Evolutionary conservation across 352 stramenopile genomes (phyloP), one percentile per base, ranked within the genome.

Genomic region (Pseudoperonospora humuli): DNA sequence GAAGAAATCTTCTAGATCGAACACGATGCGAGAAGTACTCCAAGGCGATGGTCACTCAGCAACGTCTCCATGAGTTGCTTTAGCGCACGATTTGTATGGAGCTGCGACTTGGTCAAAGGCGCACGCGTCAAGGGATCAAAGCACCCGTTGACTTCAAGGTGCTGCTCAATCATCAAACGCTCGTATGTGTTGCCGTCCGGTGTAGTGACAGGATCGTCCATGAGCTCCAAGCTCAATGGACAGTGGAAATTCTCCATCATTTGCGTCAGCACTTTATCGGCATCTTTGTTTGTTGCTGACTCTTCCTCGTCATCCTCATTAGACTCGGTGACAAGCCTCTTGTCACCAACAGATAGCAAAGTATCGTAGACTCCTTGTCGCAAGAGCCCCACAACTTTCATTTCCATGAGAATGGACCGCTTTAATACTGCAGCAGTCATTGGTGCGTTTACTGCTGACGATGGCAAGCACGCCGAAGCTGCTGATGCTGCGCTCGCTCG

Each of bases 111-210:
- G 14, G 60, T 72, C 20, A 88, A 28, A n/a, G 68, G 64, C 4
- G 64, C 53, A 15, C 70, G 60, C 3, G 75, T 85, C 43, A 85
- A 64, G 15, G 75, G 75, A 47, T 88, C 75, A 31, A 85, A 88
- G 19, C 75, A 68, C 38, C 75, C 75, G 46, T 88, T 88, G 5
- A 84, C 59, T 27, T 75, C 66, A 8, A 88, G 51, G 37, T 88
- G 75, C 17, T 70, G 64, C 37, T 88, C 73, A 27, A 88, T 88
- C 75, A 88, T 85, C 1, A 72, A 66, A 24, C 75, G 75, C 27
- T 88, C 75, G 48, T 84, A 88, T 31, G 75, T 81, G 47, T 83
- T 74, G n/a, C 75, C 75, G 13, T 75, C 75, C 2, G 75, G 72
- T 2, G 73, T 84, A 31, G 77, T 84, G 2, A 88, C 75, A 1